Base-by-base conservation (phyloP, 2,329 filamentous ascomycete species). In the Phaeophleospora eucalypticola region DNA sequence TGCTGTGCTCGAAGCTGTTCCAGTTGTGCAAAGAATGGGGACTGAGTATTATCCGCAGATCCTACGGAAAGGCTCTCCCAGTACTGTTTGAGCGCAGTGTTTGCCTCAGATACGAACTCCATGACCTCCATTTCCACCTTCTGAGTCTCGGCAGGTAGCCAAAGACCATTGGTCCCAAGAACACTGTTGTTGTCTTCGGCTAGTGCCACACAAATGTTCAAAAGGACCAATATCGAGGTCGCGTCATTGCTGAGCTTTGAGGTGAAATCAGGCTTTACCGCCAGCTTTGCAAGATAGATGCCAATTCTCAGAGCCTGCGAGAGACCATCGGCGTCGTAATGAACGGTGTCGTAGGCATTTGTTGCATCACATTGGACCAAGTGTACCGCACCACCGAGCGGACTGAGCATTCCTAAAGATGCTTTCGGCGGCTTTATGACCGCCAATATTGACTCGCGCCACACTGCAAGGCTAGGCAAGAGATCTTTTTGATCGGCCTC, bases 241-340 rank as follows among this genome's bases (percentile, higher is more conserved):
- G 64, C 58, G 41, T 65, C 52, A 36, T 64, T 39, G 33, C 65
- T 55, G 41, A 27, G 58, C 53, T 12, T 63, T 55, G 10, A 68
- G 53, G 35, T 29, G 9, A 20, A 35, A 20, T 70, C 64, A 2
- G 66, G 66, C 1, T 64, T 65, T 15, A 69, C 68, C 24, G 89
- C 62, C 0, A 93, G 63, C 40, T 76, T 76, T 4, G 75, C 72
- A 0, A 81, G 78, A 63, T 89, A 95, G 40, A 84, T 74, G 1
- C 84, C 81, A 71, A 94, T 86, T 45, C 91, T 78, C 12, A 87
- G 79, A 1, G 88, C 81, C 44, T 86, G 73, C 2, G 88, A 88
- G 24, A 83, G 80, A 0, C 86, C 86, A 53, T 80, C 78, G 3
- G 77, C 71, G 62, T 95, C 89, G 41, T 50, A 58, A 3, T 49